Base-by-base conservation (phyloP, 768 basidiomycete genomes). In the Leccinum truebloodii region DNA sequence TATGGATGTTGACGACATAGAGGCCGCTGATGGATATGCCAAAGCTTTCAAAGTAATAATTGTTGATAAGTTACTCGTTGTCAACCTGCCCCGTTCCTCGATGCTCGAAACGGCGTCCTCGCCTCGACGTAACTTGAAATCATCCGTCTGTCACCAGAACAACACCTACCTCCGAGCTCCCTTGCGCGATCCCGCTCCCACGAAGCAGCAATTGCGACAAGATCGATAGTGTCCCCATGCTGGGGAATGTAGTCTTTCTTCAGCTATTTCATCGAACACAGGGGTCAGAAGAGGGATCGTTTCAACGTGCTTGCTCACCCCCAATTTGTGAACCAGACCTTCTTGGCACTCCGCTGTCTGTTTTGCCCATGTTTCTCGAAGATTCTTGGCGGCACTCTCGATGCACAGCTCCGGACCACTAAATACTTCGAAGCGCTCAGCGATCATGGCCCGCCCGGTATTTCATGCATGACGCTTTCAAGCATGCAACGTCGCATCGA, bases 241-340 rank as follows among this genome's bases (percentile, higher is more conserved):
- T n/a, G n/a, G n/a, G n/a, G n/a, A n/a, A n/a, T n/a, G n/a, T 96
- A 96, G 71, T 98, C 95, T 68, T 82, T 86, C 78, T 94, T 93
- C 53, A 93, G 67, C 81, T 83, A 52, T 52, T 46, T 34, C 62
- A 34, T 32, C 1, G n/a, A 52, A 39, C 22, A 10, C 18, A n/a
- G 30, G 32, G 10, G n/a, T 63, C 49, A 35, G 35, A 51, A 18
- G 32, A 57, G 69, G 55, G 41, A 70, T 67, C 60, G 71, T 13
- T 32, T 20, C 44, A 30, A 44, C 1, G 6, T 24, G 24, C 18
- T n/a, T 63, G 0, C 89, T 87, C 24, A 83, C 80, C 4, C 81
- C 85, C 0, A 89, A 85, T 69, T 96, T 96, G 57, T 95, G 77
- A 1, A 96, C 86, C 0, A 94, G 69, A 0, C 91, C 89, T 69